Base-by-base conservation (phyloP, 2,329 filamentous ascomycete genomes). In the Trichophyton simii region DNA sequence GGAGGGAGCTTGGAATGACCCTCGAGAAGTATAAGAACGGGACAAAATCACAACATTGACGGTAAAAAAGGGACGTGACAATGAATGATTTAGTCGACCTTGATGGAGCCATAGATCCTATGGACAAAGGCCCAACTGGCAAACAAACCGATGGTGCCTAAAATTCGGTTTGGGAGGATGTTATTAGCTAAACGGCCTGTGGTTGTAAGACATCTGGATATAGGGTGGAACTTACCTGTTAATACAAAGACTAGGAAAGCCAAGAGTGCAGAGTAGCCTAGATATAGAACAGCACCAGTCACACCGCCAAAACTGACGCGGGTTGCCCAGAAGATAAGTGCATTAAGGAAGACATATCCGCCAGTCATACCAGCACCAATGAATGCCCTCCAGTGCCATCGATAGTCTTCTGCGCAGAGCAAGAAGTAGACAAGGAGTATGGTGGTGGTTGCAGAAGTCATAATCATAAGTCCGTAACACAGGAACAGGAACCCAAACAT, bases 401-500 rank as follows among this genome's bases (percentile, higher is more conserved):
- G 88, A 76, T 99, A 99, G 76, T 99, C 94, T 77, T 99, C 94
- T 0, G 89, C 86, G 72, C 92, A 97, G 13, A 99, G 84, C 67
- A 99, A 73, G 79, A 97, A 97, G 76, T 99, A 99, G 0, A 96
- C 89, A 82, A 97, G 87, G 18, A 99, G 79, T 7, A 97, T 86
- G 0, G 94, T 97, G 46, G 95, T 92, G 0, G 91, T 87, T 0
- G 92, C 92, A 63, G 88, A 91, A 0, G 94, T 97, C 68, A 96
- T 88, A 68, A 97, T 90, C 91, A 99, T 96, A 58, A 99, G 83
- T 9, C 89, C 91, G 71, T 96, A 99, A 80, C 91, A 96, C 61
- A 99, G 82, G 80, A 99, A 99, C 41, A 99, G 79, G 81, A 99
- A 99, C 22, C 94, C 94, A 70, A 99, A 99, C 94, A 99, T 99